Base-by-base conservation (phyloP, 202 grass and related monocot genomes). In the Alloteropsis angusta region DNA sequence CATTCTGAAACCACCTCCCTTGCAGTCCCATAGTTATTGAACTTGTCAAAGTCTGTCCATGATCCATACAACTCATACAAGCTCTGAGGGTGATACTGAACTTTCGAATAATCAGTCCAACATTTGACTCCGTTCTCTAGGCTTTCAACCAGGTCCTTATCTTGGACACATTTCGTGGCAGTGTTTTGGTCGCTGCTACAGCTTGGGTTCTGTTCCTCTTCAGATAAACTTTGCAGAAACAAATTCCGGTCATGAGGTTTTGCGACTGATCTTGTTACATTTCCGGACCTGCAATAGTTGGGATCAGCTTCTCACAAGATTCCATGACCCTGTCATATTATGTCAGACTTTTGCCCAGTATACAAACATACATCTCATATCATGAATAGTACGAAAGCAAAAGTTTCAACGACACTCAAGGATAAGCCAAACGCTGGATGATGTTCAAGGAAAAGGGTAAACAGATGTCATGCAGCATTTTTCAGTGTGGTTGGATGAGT, bases 81-180 rank as follows among this genome's bases (percentile, higher is more conserved):
- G 64, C 87, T 98, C 69, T 85, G 88, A 68, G 88, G 81, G 70
- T 98, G 96, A 86, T 94, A 98, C 35, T 93, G 92, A 71, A 93
- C 96, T 90, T 98, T 98, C 13, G 87, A 87, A 82, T 90, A 98
- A 81, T 95, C 92, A 26, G 92, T 90, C 96, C 96, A 98, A 82
- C 84, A 95, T 25, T 87, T 83, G 60, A 93, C 84, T 26, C 65
- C 76, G 48, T 74, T 89, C 86, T 98, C 96, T 55, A 98, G 79
- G 65, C 76, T 87, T 49, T 87, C 85, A 7, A 98, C 73, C 25
- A 77, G 66, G 37, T 91, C 92, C 82, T 90, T 95, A 80, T 95
- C 92, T 87, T 93, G 76, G n/a, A 85, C 60, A 54, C 25, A 83
- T 80, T 60, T 71, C 41, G 53, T 74, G 9, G 80, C 66, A 17